phyloP scores from a whole-genome alignment of 306 rosid genomes.

The Casuarina cunninghamiana region DNA sequence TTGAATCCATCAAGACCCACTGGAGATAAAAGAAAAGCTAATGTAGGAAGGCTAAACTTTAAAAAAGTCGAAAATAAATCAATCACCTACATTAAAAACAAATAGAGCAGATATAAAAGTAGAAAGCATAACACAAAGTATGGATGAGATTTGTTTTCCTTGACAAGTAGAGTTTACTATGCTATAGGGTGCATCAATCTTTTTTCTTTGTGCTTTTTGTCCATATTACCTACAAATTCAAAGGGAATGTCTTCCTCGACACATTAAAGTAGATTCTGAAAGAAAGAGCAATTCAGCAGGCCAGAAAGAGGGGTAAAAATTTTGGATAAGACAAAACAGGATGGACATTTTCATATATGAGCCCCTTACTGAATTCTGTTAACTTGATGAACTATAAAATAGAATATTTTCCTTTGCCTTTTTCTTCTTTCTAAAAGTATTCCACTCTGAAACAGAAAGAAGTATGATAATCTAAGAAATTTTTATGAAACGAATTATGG shows the following conservation, averaged over 20 bases:
- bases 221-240: background rate
- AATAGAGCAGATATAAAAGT: background rate
- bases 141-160: background rate
- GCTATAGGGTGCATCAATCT: background rate
- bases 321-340: background rate
- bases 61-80: background rate
- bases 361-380: background rate
- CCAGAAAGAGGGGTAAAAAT: background rate
- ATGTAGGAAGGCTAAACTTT: background rate
- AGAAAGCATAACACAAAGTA: background rate
- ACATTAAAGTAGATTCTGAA: constrained; percentile 7
- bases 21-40: background rate
- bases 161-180: background rate
- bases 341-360: background rate
- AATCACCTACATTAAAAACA: background rate
- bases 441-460: background rate
- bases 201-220: background rate
- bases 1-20: background rate
- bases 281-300: background rate
- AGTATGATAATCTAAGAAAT: background rate
- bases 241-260: background rate
- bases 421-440: background rate
- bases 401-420: background rate
- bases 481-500: background rate
- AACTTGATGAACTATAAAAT: background rate